These are phyloP conservation scores for Metarhizium rileyi DNA, from an alignment of 2,329 filamentous ascomycete species.

Conservation along the genomic window DNA sequence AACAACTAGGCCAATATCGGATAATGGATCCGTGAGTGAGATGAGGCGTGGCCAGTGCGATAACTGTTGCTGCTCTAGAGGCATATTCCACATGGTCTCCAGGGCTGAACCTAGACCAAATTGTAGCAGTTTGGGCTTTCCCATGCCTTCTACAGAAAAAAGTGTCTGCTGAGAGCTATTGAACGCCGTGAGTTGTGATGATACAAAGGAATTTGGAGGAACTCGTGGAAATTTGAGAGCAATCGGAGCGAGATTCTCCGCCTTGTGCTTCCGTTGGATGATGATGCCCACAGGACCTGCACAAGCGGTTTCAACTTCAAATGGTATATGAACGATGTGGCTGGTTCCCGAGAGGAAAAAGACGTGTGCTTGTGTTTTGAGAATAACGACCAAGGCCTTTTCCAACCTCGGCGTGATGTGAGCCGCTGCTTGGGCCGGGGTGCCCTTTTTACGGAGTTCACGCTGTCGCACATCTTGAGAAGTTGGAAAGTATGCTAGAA, in stretches of 20 bases:
- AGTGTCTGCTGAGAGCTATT: constrained; percentile 40
- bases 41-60: constrained; percentile 67
- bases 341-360: constrained; percentile 83
- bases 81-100: constrained; percentile 48
- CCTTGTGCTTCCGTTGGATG: constrained; percentile 66
- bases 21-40: constrained; percentile 73
- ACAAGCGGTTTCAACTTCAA: constrained; percentile 83
- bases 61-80: constrained; percentile 37
- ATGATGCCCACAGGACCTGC: constrained; percentile 75
- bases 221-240: constrained; percentile 50
- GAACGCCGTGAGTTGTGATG: constrained; percentile 51
- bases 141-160: constrained; percentile 49
- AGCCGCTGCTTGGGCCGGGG: constrained; percentile 5
- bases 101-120: constrained; percentile 43
- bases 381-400: constrained; percentile 76
- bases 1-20: constrained; percentile 77
- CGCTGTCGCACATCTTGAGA: constrained; percentile 28
- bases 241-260: constrained; percentile 38
- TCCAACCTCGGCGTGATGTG: constrained; percentile 27
- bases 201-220: constrained; percentile 76
- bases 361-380: constrained; percentile 87
- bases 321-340: constrained; percentile 86
- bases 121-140: constrained; percentile 43
- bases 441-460: background rate
- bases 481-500: constrained; percentile 72